Evolutionary conservation across 768 basidiomycete genomes (phyloP), one percentile per base, ranked within the genome.

Genomic region (Trametes gibbosa): DNA sequence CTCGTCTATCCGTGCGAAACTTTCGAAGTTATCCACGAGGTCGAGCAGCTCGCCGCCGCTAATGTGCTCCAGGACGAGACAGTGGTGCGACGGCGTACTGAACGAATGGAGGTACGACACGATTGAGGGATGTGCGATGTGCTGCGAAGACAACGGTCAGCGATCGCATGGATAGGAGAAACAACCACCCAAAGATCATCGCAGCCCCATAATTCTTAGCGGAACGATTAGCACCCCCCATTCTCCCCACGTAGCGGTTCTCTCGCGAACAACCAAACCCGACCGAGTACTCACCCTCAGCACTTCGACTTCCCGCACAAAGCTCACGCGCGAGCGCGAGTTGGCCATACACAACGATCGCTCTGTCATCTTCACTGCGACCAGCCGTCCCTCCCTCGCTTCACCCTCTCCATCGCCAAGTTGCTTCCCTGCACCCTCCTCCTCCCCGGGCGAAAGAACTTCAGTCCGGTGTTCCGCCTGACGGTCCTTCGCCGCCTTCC

Each of bases 301-400:
- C 3, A 95, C 86, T 68, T 91, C 89, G 16, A 92, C 91, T 73
- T 93, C 92, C 25, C 92, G 77, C 27, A 90, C 82, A 64, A 93
- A 92, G 47, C 84, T 84, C 47, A 91, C 87, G 40, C 89, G 69
- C 56, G 89, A 91, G 56, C 90, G 74, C 58, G 90, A 86, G 66
- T 86, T 85, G 61, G 81, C 79, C 24, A 75, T 73, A 55, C 76
- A 80, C 37, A 76, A 53, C 45, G 71, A 69, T 27, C 77, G 66
- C 42, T 77, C 75, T 59, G 82, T 77, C 69, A 82, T 71, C 73
- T 85, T 85, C 67, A 84, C 72, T 13, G 83, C 83, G n/a, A 81
- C 81, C 1, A 79, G 49, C 65, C 75, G 72, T 39, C 75, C 73
- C 43, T 53, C 54, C 29, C 29, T 4, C 29, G 10, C 29, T 32